Evolutionary conservation across 2,329 filamentous ascomycete species (phyloP).

Genomic region (Xylaria sp.): DNA sequence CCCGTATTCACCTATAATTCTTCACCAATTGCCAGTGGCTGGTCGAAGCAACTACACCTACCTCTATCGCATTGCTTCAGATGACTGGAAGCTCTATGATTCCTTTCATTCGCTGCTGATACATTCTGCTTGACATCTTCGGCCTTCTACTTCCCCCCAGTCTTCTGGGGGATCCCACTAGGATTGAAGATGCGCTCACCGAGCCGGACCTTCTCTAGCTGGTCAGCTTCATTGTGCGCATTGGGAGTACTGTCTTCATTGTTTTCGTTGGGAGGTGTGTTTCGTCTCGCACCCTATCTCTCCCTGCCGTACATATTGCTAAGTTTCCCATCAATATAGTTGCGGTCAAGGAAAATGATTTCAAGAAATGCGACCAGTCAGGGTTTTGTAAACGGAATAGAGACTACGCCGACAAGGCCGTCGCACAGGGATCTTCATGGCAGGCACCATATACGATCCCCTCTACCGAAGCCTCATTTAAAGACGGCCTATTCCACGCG

Average conservation of each 20-base stretch:
- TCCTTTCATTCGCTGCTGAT: conserved; percentile 16
- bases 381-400: conserved; percentile 98
- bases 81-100: conserved; percentile 24
- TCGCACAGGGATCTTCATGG: conserved; percentile 74
- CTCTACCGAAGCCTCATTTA: conserved; percentile 76
- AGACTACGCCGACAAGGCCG: conserved; percentile 82
- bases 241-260: conserved; percentile 68
- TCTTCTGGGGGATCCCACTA: conserved; percentile 45
- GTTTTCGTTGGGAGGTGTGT: conserved; percentile 72
- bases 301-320: not conserved
- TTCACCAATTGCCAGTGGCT: conserved; percentile 20
- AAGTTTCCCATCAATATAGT: conserved; percentile 59
- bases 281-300: not conserved
- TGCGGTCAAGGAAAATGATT: conserved; percentile 93
- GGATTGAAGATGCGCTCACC: conserved; percentile 60
- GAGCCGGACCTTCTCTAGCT: conserved; percentile 65
- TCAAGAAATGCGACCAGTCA: conserved; percentile 95
- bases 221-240: conserved; percentile 72
- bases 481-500: conserved; percentile 81
- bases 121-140: conserved; percentile 48
- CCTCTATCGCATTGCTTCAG: conserved; percentile 2
- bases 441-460: conserved; percentile 82
- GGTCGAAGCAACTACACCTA: conserved; percentile 6
- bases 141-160: conserved; percentile 28
- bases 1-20: not conserved